These are phyloP conservation scores for Aegilops sharonensis DNA, from an alignment of 176 grass and related monocot species.

Conservation along the genomic window DNA sequence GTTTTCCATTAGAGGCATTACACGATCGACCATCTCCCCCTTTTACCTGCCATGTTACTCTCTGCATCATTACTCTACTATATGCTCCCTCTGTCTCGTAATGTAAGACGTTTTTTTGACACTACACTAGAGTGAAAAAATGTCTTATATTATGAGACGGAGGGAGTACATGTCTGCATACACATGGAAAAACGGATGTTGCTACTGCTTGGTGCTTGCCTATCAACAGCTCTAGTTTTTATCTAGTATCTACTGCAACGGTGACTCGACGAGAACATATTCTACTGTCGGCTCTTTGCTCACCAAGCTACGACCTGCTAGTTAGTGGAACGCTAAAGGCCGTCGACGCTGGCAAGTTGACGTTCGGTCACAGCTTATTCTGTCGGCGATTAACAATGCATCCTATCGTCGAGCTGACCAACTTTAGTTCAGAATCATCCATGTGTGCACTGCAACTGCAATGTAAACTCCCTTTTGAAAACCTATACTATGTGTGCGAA, in stretches of 20 bases:
- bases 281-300: not conserved
- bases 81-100: too few species aligned
- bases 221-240: not conserved
- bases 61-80: not conserved
- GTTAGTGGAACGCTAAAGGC: constrained; percentile 10
- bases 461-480: not conserved
- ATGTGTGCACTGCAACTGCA: not conserved
- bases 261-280: constrained; percentile 6
- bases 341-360: not conserved
- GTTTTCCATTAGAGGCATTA: not conserved
- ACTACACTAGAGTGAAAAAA: too few species aligned
- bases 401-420: not conserved
- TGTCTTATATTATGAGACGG: too few species aligned
- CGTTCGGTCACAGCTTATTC: not conserved
- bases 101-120: too few species aligned
- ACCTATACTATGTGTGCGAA: not conserved
- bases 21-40: not conserved
- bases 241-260: not conserved
- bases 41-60: not conserved
- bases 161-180: not conserved
- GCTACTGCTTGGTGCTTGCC: not conserved
- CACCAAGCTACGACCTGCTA: not conserved
- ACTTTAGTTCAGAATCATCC: not conserved
- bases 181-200: not conserved
- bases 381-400: not conserved